Evolutionary conservation across 805 yeast species (phyloP).

Genomic region (Saccharomycopsis babjevae): DNA sequence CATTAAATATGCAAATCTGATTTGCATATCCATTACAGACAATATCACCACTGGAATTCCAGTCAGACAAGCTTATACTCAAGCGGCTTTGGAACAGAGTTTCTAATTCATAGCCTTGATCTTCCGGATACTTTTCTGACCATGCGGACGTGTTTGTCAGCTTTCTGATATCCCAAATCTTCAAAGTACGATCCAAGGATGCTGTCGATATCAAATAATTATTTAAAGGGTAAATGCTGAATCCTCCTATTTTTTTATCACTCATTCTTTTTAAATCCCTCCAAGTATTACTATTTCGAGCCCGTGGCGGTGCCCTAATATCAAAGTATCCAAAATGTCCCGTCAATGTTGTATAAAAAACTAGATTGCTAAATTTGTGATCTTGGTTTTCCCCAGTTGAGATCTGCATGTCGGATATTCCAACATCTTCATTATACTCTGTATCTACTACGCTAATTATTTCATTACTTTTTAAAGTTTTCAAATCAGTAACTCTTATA

Average conservation of each 20-base stretch:
- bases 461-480: conserved; percentile 49
- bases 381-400: conserved; percentile 21
- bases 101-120: conserved; percentile 30
- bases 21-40: conserved; percentile 95
- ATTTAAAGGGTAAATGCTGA: conserved; percentile 62
- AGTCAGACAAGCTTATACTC: conserved; percentile 77
- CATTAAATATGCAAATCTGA: conserved; percentile 61
- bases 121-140: conserved; percentile 38
- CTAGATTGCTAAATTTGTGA: conserved; percentile 37
- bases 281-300: conserved; percentile 20
- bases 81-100: conserved; percentile 56
- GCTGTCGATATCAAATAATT: conserved; percentile 71
- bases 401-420: conserved; percentile 59
- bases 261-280: conserved; percentile 48
- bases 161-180: conserved; percentile 78
- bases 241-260: conserved; percentile 89
- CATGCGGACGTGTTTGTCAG: conserved; percentile 33
- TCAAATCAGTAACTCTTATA: conserved; percentile 60
- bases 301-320: conserved; percentile 38
- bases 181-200: conserved; percentile 75
- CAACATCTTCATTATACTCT: conserved; percentile 41
- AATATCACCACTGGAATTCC: conserved; percentile 57
- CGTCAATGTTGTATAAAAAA: conserved; percentile 65
- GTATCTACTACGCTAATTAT: conserved; percentile 45
- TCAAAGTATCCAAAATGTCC: conserved; percentile 79